Evolutionary conservation across 2,329 filamentous ascomycete genomes (phyloP).

Genomic region (Colletotrichum lini): DNA sequence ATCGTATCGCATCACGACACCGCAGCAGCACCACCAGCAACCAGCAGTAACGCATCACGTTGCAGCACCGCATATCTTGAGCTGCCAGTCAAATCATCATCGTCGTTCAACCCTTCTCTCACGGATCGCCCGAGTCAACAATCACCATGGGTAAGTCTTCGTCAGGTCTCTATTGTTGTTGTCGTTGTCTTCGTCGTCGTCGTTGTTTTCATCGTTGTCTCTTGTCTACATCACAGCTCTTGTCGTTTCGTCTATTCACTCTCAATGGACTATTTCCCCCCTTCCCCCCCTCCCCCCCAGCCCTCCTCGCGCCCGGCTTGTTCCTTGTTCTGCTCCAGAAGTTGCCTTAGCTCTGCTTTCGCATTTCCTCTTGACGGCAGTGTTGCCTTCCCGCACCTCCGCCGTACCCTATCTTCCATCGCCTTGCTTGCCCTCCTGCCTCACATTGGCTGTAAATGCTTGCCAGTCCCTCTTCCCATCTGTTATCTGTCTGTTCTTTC

Average conservation of each 20-base stretch:
- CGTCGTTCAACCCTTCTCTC: not conserved
- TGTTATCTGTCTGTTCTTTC: not conserved
- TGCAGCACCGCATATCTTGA: constrained; percentile 17
- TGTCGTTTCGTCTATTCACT: not conserved
- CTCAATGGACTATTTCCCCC: not conserved
- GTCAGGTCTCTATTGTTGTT: constrained; percentile 2
- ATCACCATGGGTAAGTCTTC: constrained; percentile 16
- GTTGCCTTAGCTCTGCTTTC: not conserved
- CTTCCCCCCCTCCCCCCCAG: not conserved
- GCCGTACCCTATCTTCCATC: not conserved
- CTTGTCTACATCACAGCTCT: not conserved
- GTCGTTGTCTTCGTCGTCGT: not conserved
- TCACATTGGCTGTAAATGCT: not conserved
- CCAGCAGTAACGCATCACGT: constrained; percentile 3
- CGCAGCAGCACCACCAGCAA: constrained; percentile 16
- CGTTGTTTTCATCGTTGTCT: not conserved
- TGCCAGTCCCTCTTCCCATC: not conserved
- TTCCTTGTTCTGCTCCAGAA: not conserved
- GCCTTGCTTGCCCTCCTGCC: not conserved
- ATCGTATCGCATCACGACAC: constrained; percentile 24
- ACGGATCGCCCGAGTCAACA: constrained; percentile 9
- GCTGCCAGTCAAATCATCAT: not conserved
- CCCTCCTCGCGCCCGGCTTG: not conserved
- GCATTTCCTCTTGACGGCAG: not conserved
- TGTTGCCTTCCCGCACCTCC: not conserved